phyloP scores from a whole-genome alignment of 495 filamentous ascomycete species.

The Penicillium pulvis region DNA sequence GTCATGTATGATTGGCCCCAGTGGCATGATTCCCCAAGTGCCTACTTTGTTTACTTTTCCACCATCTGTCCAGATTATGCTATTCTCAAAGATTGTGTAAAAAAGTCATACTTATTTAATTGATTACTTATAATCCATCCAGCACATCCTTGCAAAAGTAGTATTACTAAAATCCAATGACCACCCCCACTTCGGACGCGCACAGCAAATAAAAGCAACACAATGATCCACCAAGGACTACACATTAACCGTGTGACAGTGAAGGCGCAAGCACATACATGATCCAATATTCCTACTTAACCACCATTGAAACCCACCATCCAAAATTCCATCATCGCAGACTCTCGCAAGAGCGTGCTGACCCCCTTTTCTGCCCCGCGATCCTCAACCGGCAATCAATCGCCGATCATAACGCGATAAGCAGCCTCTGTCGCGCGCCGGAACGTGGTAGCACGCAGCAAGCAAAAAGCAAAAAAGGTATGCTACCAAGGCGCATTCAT shows the following conservation, averaged over 20 bases:
- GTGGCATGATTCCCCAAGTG: not conserved
- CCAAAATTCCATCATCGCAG: not conserved
- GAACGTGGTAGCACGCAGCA: not conserved
- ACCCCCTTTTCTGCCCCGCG: slow-evolving; percentile 17
- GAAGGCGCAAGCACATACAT: not conserved
- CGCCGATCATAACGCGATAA: slow-evolving; percentile 18
- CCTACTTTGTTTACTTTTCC: not conserved
- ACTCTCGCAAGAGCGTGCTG: not conserved
- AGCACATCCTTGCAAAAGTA: not conserved
- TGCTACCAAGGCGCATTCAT: not conserved
- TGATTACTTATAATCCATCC: not conserved
- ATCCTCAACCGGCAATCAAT: slow-evolving; percentile 1
- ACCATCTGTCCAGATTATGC: not conserved
- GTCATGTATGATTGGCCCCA: slow-evolving; percentile 7
- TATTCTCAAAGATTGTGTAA: not conserved
- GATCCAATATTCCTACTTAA: not conserved
- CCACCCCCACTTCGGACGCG: slow-evolving; percentile 6
- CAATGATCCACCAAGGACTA: slow-evolving; percentile 3
- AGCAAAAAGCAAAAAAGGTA: not conserved
- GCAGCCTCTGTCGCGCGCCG: slow-evolving; percentile 13
- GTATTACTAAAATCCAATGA: not conserved
- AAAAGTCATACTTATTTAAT: not conserved
- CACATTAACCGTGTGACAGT: not conserved
- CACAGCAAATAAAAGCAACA: slow-evolving; percentile 12
- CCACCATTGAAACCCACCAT: not conserved